phyloP scores from a whole-genome alignment of 2,329 filamentous ascomycete genomes.

The Colletotrichum lupini region DNA sequence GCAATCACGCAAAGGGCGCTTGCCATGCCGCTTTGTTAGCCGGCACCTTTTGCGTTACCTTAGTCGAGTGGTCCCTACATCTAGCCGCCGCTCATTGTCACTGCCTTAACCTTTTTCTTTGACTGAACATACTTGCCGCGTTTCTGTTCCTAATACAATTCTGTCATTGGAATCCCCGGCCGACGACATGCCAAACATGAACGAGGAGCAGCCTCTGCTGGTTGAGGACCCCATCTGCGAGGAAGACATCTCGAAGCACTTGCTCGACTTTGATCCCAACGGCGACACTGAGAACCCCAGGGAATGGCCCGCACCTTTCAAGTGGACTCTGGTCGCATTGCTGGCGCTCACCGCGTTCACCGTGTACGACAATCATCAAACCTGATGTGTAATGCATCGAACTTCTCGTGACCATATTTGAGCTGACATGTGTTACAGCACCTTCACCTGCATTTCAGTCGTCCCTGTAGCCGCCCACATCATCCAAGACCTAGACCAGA shows the following conservation, averaged over 20 bases:
- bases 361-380: conserved; percentile 52
- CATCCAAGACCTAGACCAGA: conserved; percentile 56
- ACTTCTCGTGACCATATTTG: background rate
- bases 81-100: background rate
- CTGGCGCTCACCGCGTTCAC: conserved; percentile 67
- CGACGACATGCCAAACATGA: background rate
- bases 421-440: conserved; percentile 47
- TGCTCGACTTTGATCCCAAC: conserved; percentile 36
- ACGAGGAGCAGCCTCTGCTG: conserved; percentile 27
- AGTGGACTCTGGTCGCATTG: conserved; percentile 64
- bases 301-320: conserved; percentile 63
- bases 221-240: conserved; percentile 31
- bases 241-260: conserved; percentile 25
- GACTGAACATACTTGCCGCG: background rate
- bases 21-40: background rate
- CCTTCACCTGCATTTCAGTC: conserved; percentile 67
- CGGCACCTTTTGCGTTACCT: background rate
- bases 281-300: conserved; percentile 54
- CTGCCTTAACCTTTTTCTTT: background rate
- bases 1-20: conserved; percentile 25
- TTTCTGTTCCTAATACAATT: background rate
- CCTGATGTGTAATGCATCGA: background rate
- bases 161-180: background rate
- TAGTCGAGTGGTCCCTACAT: background rate
- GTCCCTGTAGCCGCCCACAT: conserved; percentile 65